Percentiles rank a stretch among this genome's conserved stretches.
Evolutionary conservation across 345 rosid species (phyloP).

Genomic region (Murraya koenigii): DNA sequence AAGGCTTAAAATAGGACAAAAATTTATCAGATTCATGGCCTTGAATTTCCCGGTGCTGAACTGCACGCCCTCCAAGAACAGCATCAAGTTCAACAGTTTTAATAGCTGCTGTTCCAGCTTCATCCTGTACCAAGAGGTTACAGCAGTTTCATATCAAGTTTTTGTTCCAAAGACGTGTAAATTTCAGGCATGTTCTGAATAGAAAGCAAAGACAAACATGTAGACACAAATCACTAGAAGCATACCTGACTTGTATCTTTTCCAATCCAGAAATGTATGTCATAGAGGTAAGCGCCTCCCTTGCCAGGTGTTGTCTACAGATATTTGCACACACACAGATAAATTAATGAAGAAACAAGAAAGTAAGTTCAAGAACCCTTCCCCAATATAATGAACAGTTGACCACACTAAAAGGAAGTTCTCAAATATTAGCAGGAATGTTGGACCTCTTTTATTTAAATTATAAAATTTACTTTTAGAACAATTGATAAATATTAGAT

Average conservation of each 20-base stretch:
- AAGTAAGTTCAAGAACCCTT: background rate
- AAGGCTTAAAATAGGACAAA: conserved; percentile 95
- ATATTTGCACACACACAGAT: conserved; percentile 11
- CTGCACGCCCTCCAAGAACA: conserved; percentile 96
- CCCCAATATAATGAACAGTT: conserved; percentile 1
- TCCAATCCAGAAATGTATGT: conserved; percentile 98
- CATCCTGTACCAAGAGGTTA: conserved; percentile 59
- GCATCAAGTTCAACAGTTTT: conserved; percentile 98
- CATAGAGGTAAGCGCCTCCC: conserved; percentile 80
- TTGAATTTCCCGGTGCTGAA: conserved; percentile 94
- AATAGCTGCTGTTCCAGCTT: conserved; percentile 97
- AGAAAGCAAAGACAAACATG: background rate
- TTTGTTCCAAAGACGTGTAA: background rate
- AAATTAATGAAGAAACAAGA: conserved; percentile 4
- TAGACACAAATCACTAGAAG: background rate
- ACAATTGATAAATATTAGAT: background rate
- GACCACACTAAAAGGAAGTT: conserved; percentile 4
- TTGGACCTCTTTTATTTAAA: background rate
- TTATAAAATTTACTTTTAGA: background rate
- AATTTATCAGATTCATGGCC: conserved; percentile 98
- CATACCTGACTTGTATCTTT: conserved; percentile 94
- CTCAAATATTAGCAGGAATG: background rate
- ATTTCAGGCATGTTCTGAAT: background rate
- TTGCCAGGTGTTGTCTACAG: conserved; percentile 74
- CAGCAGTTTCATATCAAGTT: background rate